A percentile compares a stretch with the other conserved stretches of the same genome.
phyloP scores from a whole-genome alignment of 495 filamentous ascomycete species.

The Penicillium diatomitis region DNA sequence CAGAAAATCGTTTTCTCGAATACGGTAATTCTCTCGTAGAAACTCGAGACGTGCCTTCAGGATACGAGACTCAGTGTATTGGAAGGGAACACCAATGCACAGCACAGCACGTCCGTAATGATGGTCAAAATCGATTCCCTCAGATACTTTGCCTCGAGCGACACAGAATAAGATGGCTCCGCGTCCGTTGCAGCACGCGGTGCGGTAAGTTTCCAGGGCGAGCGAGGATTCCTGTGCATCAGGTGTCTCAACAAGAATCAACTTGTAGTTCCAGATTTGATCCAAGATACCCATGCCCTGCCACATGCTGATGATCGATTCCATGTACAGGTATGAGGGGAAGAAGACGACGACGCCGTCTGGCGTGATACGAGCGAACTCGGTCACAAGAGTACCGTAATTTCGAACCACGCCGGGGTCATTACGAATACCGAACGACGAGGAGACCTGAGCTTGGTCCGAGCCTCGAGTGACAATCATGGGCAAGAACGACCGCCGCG shows the following conservation, averaged over 20 bases:
- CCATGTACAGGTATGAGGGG: constrained; percentile 98
- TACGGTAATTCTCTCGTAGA: constrained; percentile 90
- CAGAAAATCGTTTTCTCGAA: constrained; percentile 94
- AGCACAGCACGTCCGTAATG: constrained; percentile 96
- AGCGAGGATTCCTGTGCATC: constrained; percentile 95
- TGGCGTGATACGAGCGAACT: constrained; percentile 89
- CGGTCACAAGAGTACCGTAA: constrained; percentile 84
- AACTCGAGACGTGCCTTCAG: constrained; percentile 95
- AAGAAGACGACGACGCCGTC: constrained; percentile 99
- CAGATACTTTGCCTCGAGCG: constrained; percentile 91
- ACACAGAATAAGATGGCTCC: constrained; percentile 91
- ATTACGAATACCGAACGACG: constrained; percentile 87
- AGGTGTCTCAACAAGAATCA: constrained; percentile 95
- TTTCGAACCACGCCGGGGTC: constrained; percentile 92
- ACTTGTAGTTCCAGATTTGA: constrained; percentile 98
- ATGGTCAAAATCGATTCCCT: constrained; percentile 99
- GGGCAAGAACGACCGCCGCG: constrained; percentile 87
- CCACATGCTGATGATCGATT: constrained; percentile 98
- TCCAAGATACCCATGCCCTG: constrained; percentile 96
- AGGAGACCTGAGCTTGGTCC: constrained; percentile 86
- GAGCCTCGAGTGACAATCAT: constrained; percentile 95
- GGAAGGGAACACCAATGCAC: constrained; percentile 95
- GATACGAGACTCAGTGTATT: constrained; percentile 97
- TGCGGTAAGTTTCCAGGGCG: constrained; percentile 92
- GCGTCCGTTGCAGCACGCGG: constrained; percentile 91